Evolutionary conservation across 352 stramenopile genomes (phyloP).

Genomic region (Globisporangium canariense): DNA sequence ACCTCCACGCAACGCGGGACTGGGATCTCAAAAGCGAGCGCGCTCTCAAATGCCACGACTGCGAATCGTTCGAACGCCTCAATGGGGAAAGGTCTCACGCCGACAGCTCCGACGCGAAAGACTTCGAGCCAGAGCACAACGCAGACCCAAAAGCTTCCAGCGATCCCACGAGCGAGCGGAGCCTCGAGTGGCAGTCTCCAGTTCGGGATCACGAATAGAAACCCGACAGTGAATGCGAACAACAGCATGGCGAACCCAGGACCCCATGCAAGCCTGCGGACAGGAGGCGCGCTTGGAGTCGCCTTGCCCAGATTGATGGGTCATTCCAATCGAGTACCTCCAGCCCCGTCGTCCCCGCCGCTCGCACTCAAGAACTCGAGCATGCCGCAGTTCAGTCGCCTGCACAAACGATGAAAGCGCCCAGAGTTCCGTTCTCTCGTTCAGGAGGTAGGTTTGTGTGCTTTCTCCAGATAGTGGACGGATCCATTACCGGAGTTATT

Average conservation of each 20-base stretch:
- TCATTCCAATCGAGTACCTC: slow-evolving; percentile 13
- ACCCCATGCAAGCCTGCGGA: slow-evolving; percentile 5
- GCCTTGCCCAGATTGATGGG: slow-evolving; percentile 33
- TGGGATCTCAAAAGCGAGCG: slow-evolving; percentile 3
- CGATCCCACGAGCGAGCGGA: slow-evolving; percentile 5
- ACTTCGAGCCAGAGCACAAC: background rate
- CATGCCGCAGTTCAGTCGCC: slow-evolving; percentile 58
- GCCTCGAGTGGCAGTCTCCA: background rate
- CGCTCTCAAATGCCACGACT: background rate
- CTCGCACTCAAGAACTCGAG: slow-evolving; percentile 31
- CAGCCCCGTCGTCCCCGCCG: slow-evolving; percentile 39
- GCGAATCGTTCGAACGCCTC: background rate
- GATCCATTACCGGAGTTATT: no score
- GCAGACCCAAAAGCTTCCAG: slow-evolving; percentile 12
- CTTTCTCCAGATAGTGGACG: no score
- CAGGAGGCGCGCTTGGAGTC: slow-evolving; percentile 10
- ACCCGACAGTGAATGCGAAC: background rate
- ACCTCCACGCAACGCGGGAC: background rate
- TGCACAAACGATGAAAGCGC: slow-evolving; percentile 49
- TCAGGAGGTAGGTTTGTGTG: no score
- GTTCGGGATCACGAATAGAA: slow-evolving; percentile 14
- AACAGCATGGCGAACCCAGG: background rate
- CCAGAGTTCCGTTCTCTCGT: background rate
- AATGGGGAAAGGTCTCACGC: background rate
- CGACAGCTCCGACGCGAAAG: slow-evolving; percentile 6